A percentile compares a stretch with the other conserved stretches of the same genome.
Evolutionary conservation across 1,284 basidiomycete genomes (phyloP).

Genomic region (Trametes pubescens): DNA sequence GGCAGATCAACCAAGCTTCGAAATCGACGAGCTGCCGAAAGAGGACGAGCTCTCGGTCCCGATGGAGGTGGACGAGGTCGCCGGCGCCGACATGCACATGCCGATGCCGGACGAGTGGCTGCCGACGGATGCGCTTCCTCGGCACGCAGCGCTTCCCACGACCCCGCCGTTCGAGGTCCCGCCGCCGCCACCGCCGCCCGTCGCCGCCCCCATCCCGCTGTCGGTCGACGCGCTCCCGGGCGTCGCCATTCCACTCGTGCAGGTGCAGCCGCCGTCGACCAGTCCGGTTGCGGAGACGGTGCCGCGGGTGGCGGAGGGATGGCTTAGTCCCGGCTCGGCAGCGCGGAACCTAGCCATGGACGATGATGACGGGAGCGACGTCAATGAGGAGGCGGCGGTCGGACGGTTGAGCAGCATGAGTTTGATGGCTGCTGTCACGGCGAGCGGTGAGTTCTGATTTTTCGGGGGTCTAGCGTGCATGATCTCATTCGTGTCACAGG

Average conservation of each 20-base stretch:
- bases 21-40: conserved; percentile 5
- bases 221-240: conserved; percentile 21
- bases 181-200: conserved; percentile 24
- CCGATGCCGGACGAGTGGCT: conserved; percentile 19
- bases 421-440: conserved; percentile 86
- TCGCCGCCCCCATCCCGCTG: conserved; percentile 21
- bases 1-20: conserved; percentile 19
- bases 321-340: conserved; percentile 26
- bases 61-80: conserved; percentile 23
- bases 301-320: conserved; percentile 3
- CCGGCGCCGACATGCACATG: conserved; percentile 13
- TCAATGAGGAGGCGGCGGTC: conserved; percentile 78
- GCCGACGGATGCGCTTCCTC: conserved; percentile 14
- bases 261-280: conserved; percentile 17
- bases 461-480: background rate
- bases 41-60: conserved; percentile 14
- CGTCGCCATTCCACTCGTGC: conserved; percentile 13
- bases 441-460: conserved; percentile 62
- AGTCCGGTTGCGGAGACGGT: conserved; percentile 20
- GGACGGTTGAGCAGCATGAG: conserved; percentile 94
- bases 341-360: conserved; percentile 18
- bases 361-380: conserved; percentile 44
- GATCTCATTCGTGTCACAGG: conserved; percentile 49
- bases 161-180: conserved; percentile 32
- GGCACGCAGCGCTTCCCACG: conserved; percentile 26